Base-by-base conservation (phyloP, 345 rosid species). In the Eucalyptus camaldulensis region DNA sequence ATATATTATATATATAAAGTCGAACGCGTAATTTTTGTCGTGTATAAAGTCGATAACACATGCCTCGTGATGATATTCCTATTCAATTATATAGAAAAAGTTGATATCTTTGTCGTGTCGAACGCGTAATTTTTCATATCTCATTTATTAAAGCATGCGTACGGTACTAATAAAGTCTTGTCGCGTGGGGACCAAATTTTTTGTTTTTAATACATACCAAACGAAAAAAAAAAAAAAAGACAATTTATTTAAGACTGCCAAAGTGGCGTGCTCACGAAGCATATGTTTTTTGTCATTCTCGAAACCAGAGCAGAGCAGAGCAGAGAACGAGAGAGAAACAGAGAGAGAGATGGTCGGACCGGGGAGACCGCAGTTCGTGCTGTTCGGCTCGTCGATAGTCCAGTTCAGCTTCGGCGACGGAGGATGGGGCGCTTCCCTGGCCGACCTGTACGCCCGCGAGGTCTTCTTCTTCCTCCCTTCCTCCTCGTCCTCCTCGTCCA, bases 371-470 rank as follows among this genome's bases (percentile, higher is more conserved):
- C 96, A 94, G 90, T 94, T 96, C 88, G 98, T 96, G 16, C 97
- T 96, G n/a, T 97, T 97, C 49, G 99, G 99, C 37, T 97, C 99
- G 11, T 97, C 99, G 90, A 96, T 97, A 45, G 99, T 96, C 90
- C 98, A 97, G 89, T 92, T 90, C 54, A 93, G 98, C 92, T 97
- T 90, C 93, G 53, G 88, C 80, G 54, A 93, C 91, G 91, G 92
- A 86, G 98, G 99, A 29, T 97, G 99, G 99, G 99, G 97, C 51
- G 92, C 99, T 29, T 91, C 94, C 88, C 97, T 97, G 21, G 91
- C 98, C 85, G 95, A 96, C 87, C 51, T 96, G 58, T 96, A 96
- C 89, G 90, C 99, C 90, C 99, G 99, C 88, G 90, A 94, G 94
- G 99, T 93, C 49, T 40, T 37, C 49, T 44, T 88, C 87, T 14